These are phyloP conservation scores for Glycine soja DNA, from an alignment of 306 rosid genomes.

Conservation along the genomic window DNA sequence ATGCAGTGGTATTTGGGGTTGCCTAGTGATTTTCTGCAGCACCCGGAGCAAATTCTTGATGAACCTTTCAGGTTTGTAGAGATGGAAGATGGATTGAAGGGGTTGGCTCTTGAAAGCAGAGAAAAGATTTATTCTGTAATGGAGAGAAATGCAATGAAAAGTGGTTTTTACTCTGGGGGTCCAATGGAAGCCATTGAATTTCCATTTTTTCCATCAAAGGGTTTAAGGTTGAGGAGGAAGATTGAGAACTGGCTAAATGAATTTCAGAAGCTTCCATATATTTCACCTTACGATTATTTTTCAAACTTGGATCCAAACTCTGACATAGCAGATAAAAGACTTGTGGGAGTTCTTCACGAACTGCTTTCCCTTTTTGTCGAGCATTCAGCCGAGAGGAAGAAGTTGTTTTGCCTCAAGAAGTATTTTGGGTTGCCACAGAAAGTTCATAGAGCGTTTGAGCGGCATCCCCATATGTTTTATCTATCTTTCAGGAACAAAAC, in stretches of 20 bases:
- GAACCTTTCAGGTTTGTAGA: constrained; percentile 75
- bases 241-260: constrained; percentile 73
- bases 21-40: constrained; percentile 68
- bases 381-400: constrained; percentile 85
- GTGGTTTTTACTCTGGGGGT: constrained; percentile 59
- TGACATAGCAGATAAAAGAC: constrained; percentile 79
- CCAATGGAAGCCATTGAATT: constrained; percentile 72
- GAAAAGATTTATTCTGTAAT: constrained; percentile 65
- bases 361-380: constrained; percentile 80
- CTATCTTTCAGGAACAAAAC: constrained; percentile 77
- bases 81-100: constrained; percentile 79
- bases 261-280: constrained; percentile 85
- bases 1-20: constrained; percentile 94
- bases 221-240: constrained; percentile 80
- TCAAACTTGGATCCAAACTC: constrained; percentile 62
- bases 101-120: constrained; percentile 60
- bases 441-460: constrained; percentile 84
- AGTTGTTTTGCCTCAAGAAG: constrained; percentile 79
- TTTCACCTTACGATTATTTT: constrained; percentile 80
- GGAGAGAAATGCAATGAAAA: constrained; percentile 70
- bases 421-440: constrained; percentile 84
- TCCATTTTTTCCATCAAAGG: constrained; percentile 74
- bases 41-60: constrained; percentile 65
- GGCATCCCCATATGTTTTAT: constrained; percentile 84
- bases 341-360: constrained; percentile 84